Evolutionary conservation across 306 rosid species (phyloP).

Genomic region (Canavalia gladiata): DNA sequence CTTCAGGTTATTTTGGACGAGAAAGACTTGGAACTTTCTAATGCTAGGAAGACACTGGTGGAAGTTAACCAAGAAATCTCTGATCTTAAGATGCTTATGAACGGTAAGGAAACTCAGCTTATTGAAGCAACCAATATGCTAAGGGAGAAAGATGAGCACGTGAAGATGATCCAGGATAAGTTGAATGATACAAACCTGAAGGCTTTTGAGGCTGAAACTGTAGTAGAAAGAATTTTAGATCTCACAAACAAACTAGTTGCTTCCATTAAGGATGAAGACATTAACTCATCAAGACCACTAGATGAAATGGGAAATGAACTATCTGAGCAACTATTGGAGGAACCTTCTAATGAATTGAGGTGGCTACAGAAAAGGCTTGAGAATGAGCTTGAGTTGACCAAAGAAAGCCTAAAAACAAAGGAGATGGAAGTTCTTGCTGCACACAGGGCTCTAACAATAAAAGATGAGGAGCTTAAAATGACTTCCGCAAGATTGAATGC

Average conservation of each 20-base stretch:
- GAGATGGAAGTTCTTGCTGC: constrained; percentile 82
- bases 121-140: constrained; percentile 74
- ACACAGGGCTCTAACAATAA: constrained; percentile 70
- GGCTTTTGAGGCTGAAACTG: constrained; percentile 75
- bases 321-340: constrained; percentile 53
- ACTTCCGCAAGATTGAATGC: constrained; percentile 67
- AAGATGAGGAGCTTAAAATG: constrained; percentile 83
- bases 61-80: constrained; percentile 70
- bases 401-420: constrained; percentile 69
- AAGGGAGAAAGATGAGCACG: constrained; percentile 83
- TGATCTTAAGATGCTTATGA: constrained; percentile 77
- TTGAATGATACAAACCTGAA: constrained; percentile 65
- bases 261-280: constrained; percentile 67
- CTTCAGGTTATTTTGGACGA: constrained; percentile 74
- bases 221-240: constrained; percentile 68
- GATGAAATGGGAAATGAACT: constrained; percentile 52
- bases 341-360: constrained; percentile 56
- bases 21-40: constrained; percentile 85
- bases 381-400: constrained; percentile 72
- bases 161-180: constrained; percentile 63
- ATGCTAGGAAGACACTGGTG: constrained; percentile 72
- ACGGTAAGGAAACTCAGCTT: constrained; percentile 74
- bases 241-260: constrained; percentile 76
- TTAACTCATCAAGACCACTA: constrained; percentile 20
- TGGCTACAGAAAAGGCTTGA: constrained; percentile 70